These are phyloP conservation scores for Parastagonospora nodorum DNA, from an alignment of 2,329 filamentous ascomycete species.

Conservation along the genomic window DNA sequence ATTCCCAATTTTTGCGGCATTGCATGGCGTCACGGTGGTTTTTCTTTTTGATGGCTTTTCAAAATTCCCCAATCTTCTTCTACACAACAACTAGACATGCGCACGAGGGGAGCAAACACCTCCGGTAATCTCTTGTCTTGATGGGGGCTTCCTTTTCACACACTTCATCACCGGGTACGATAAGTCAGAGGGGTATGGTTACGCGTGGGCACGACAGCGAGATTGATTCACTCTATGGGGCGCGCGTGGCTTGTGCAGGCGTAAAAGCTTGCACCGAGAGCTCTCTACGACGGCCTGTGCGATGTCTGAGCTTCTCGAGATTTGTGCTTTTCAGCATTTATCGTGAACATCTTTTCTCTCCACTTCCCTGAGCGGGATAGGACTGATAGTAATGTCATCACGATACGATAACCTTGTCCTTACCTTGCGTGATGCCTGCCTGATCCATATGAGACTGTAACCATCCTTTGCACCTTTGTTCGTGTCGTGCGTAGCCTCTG, in stretches of 20 bases:
- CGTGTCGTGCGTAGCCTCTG: neutral
- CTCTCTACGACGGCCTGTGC: conserved; percentile 34
- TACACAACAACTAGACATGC: conserved; percentile 40
- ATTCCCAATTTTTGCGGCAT: conserved; percentile 43
- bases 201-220: conserved; percentile 24
- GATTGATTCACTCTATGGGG: conserved; percentile 24
- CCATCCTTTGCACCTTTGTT: neutral
- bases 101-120: conserved; percentile 31
- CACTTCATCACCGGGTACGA: conserved; percentile 32
- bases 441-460: too few species aligned
- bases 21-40: conserved; percentile 45
- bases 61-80: conserved; percentile 35
- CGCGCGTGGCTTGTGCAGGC: conserved; percentile 23
- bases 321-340: conserved; percentile 20
- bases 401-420: conserved; percentile 24
- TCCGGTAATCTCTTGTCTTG: conserved; percentile 35
- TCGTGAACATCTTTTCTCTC: conserved; percentile 25
- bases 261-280: conserved; percentile 37
- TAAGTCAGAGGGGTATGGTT: conserved; percentile 23
- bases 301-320: conserved; percentile 36
- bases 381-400: conserved; percentile 38
- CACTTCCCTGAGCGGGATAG: conserved; percentile 20
- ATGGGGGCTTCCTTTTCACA: conserved; percentile 27
- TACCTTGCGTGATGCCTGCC: neutral
- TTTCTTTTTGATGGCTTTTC: conserved; percentile 24